A percentile compares a stretch with the other conserved stretches of the same genome.
phyloP scores from a whole-genome alignment of 768 basidiomycete species.

The Russula olivacea region DNA sequence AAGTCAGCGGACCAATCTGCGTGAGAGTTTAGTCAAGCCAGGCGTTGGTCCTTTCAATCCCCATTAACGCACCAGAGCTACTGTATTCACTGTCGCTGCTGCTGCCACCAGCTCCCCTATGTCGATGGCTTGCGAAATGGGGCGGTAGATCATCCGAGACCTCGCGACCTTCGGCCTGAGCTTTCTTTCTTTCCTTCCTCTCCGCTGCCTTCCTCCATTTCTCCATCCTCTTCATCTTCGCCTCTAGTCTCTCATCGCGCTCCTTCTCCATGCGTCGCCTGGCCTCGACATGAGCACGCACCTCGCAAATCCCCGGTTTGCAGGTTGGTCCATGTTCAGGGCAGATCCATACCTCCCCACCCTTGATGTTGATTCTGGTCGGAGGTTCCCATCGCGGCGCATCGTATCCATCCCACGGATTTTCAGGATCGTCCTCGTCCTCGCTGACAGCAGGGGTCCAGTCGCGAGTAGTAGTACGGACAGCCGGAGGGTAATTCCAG shows the following conservation, averaged over 20 bases:
- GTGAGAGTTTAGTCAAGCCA: background rate
- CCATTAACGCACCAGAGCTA: background rate
- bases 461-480: background rate
- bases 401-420: conserved; percentile 6
- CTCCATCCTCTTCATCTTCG: background rate
- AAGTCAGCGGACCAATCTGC: background rate
- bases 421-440: background rate
- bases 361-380: background rate
- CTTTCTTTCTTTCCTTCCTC: background rate
- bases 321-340: conserved; percentile 16
- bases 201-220: background rate
- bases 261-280: background rate
- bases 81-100: background rate
- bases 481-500: background rate
- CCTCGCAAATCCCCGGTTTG: conserved; percentile 14
- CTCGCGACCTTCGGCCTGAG: background rate
- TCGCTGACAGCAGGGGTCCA: too few species aligned
- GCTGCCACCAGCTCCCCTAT: background rate
- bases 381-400: background rate
- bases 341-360: conserved; percentile 7
- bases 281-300: background rate
- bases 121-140: too few species aligned
- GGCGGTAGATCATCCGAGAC: background rate
- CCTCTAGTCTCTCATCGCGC: background rate
- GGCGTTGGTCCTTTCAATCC: background rate